Evolutionary conservation across 2,329 filamentous ascomycete genomes (phyloP), one percentile per base, ranked within the genome.

Genomic region (Microcyclospora tardicrescens): DNA sequence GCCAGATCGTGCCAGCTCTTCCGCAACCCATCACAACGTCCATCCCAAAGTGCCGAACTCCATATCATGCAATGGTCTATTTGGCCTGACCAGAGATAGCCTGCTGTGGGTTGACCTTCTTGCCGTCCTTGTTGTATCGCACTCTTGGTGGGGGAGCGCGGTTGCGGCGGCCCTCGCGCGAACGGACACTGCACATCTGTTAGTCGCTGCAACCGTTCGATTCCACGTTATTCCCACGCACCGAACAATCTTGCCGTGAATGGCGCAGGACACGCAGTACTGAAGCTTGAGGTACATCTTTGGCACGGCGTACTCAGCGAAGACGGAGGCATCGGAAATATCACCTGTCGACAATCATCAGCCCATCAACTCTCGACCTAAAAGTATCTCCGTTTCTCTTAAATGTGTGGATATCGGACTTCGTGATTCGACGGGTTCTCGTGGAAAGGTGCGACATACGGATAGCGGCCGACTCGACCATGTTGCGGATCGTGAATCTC

Each of bases 231-330:
- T 30, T 37, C 29, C 24, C 67, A 78, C 87, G 71, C 91, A 96
- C 89, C 91, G 89, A 72, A 98, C 93, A 70, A 98, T 98, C 84
- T 98, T 98, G 79, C 91, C 91, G 79, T 98, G 91, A 58, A 98
- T 98, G 65, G 91, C 91, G 74, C 91, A 98, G 71, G 89, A 96
- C 66, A 98, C 91, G 71, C 91, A 98, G 85, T 98, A 98, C 77
- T 98, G 91, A 69, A 98, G 82, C 83, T 98, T 98, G 73, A 98
- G 77, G 84, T 98, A 98, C 93, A 98, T 98, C 84, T 98, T 98
- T 73, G 91, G 91, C 64, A 98, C 89, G 59, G 86, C 87, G 79
- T 98, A 98, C 76, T 98, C 91, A 63, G 83, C 70, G 74, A 96
- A 98, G 71, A 98, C 91, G 63, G 91, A 96, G 64, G 93, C 91